A percentile compares a stretch with the other conserved stretches of the same genome.
phyloP scores from a whole-genome alignment of 371 early-diverging fungal genomes.

The Mucor irregularis region DNA sequence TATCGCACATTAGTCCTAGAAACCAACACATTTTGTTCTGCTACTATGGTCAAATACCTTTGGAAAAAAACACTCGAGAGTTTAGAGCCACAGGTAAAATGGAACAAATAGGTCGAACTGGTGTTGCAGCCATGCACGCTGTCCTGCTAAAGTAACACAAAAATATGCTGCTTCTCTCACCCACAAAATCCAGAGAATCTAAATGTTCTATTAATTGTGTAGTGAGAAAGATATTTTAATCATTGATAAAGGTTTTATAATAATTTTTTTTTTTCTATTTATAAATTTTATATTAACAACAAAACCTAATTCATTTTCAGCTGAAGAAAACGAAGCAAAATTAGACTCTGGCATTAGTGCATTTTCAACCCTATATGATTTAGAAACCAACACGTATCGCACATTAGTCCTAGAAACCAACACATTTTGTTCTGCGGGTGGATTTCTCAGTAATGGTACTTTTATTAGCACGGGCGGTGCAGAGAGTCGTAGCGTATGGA shows the following conservation, averaged over 20 bases:
- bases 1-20: slow-evolving; percentile 49
- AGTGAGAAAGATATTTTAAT: slow-evolving; percentile 48
- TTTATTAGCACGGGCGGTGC: slow-evolving; percentile 65
- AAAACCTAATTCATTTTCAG: slow-evolving; percentile 12
- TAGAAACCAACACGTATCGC: slow-evolving; percentile 48
- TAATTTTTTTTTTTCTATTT: background rate
- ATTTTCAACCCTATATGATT: slow-evolving; percentile 57
- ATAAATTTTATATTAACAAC: background rate
- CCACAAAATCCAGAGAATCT: no score
- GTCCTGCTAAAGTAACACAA: slow-evolving; percentile 34
- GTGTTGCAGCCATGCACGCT: slow-evolving; percentile 54
- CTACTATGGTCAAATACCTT: no score
- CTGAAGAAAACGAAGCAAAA: slow-evolving; percentile 54
- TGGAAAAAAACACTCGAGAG: no score
- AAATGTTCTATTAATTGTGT: background rate
- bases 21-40: slow-evolving; percentile 69
- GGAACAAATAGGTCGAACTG: slow-evolving; percentile 48
- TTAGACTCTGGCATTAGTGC: slow-evolving; percentile 56
- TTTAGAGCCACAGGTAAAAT: slow-evolving; percentile 54
- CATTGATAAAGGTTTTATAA: slow-evolving; percentile 43
- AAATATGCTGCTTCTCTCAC: no score
- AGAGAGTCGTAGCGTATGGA: slow-evolving; percentile 50
- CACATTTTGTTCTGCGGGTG: slow-evolving; percentile 68
- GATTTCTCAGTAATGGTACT: slow-evolving; percentile 60
- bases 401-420: slow-evolving; percentile 55